Evolutionary conservation across 768 basidiomycete genomes (phyloP), one percentile per base, ranked within the genome.

Genomic region (Suillus alpinus): DNA sequence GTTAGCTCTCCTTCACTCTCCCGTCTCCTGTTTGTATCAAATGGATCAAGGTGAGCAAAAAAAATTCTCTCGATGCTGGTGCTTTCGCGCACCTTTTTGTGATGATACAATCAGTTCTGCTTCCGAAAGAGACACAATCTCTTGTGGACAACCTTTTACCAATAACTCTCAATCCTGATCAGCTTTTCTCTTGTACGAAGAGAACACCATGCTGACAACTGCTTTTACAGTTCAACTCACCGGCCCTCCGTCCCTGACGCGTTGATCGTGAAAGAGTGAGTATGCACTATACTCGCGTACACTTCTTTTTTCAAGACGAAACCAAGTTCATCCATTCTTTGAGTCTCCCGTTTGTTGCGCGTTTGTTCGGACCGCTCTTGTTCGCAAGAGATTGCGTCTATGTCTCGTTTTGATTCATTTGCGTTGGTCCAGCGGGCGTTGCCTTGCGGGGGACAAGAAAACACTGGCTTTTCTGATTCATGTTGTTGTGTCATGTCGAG

Each of bases 301-400:
- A 53, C n/a, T 49, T 37, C 59, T 26, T 59, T 18, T 32, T 50
- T 43, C 59, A 76, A 73, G 87, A 88, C 78, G 87, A 89, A 87
- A 89, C 76, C 73, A 83, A 89, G 87, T 88, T 89, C 82, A 89
- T 89, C 88, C 88, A 89, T 89, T 89, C 87, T 80, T 89, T 88
- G 88, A 89, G 77, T 73, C 73, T 76, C 77, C 75, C 71, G 71
- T 64, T 70, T 63, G 63, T 69, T 56, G 66, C 70, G 67, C 73
- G 70, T 69, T 67, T 66, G 60, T 66, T 65, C 57, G 64, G 68
- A 73, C 74, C 78, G 72, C 77, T 76, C 74, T 68, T 72, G 60
- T 65, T 66, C 61, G 63, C 63, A 67, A 58, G 74, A 72, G 77
- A 39, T 73, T 76, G 75, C 75, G 57, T 62, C 66, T 37, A 59